Evolutionary conservation across 441 rosid genomes (phyloP).

Genomic region (Pelargonium cotyledonis): DNA sequence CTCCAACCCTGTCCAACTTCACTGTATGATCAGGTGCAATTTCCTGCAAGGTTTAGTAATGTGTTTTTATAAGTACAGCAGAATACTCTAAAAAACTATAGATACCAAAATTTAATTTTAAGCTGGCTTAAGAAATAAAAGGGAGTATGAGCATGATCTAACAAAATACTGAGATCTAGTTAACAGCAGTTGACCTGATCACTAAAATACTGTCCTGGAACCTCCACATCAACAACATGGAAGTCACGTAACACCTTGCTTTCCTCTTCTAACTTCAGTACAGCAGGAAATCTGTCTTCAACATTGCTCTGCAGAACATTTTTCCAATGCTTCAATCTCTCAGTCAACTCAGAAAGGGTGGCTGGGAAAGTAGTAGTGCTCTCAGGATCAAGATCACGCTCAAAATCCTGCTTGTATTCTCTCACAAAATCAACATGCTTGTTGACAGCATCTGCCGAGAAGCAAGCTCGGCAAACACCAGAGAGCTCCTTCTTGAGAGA

Average conservation of each 20-base stretch:
- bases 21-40: conserved; percentile 90
- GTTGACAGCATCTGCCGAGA: conserved; percentile 93
- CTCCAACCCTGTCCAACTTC: conserved; percentile 90
- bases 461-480: conserved; percentile 97
- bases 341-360: conserved; percentile 83
- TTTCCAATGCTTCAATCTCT: conserved; percentile 86
- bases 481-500: conserved; percentile 99
- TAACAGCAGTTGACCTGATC: conserved; percentile 61
- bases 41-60: conserved; percentile 43
- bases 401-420: conserved; percentile 75
- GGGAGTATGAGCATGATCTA: no score
- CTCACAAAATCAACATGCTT: conserved; percentile 97
- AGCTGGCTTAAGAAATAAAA: no score
- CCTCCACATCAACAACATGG: conserved; percentile 96
- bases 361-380: conserved; percentile 78
- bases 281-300: conserved; percentile 91
- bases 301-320: conserved; percentile 92
- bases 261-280: conserved; percentile 90
- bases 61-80: no score
- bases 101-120: no score
- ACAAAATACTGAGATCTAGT: background rate
- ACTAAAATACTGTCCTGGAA: conserved; percentile 92
- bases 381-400: conserved; percentile 91
- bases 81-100: no score
- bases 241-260: conserved; percentile 88